Percentiles rank a stretch among this genome's conserved stretches.
Conservation (phyloP, 371 early-diverging fungal genomes). For the Thermomucor indicae-seudaticae region DNA sequence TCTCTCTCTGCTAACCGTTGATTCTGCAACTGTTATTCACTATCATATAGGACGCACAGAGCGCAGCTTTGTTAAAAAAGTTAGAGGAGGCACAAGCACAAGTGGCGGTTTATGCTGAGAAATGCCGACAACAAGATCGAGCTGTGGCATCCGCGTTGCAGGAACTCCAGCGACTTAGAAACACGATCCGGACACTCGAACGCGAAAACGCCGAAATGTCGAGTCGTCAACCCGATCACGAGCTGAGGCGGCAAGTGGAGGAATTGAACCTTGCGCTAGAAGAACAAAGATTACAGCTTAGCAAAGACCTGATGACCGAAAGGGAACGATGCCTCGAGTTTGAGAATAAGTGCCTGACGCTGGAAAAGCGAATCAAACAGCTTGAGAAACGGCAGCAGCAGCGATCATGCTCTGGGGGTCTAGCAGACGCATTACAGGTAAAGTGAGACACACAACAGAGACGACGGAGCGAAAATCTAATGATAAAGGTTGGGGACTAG, state of each 20-base stretch:
- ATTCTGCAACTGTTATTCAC: too few relatives aligned
- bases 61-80: constrained; percentile 12
- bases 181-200: constrained; percentile 11
- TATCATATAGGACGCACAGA: constrained; percentile 11
- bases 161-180: constrained; percentile 12
- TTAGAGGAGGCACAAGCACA: constrained; percentile 17
- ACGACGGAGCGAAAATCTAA: too few relatives aligned
- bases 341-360: constrained; percentile 10
- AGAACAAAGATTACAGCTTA: constrained; percentile 7
- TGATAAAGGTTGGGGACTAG: too few relatives aligned
- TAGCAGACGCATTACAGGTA: constrained; percentile 15
- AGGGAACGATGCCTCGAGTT: constrained; percentile 11
- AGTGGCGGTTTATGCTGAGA: constrained; percentile 17
- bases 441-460: too few relatives aligned
- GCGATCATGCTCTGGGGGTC: constrained; percentile 2
- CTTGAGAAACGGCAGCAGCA: constrained; percentile 6
- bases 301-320: constrained; percentile 11
- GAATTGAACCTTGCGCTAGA: constrained; percentile 7
- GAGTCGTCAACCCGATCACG: neutral
- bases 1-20: neutral
- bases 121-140: constrained; percentile 22
- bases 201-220: neutral
- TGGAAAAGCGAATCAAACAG: constrained; percentile 8
- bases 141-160: constrained; percentile 18
- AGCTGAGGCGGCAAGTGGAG: constrained; percentile 3